phyloP scores from a whole-genome alignment of 2,329 filamentous ascomycete genomes.

The Trichoderma koningiopsis region DNA sequence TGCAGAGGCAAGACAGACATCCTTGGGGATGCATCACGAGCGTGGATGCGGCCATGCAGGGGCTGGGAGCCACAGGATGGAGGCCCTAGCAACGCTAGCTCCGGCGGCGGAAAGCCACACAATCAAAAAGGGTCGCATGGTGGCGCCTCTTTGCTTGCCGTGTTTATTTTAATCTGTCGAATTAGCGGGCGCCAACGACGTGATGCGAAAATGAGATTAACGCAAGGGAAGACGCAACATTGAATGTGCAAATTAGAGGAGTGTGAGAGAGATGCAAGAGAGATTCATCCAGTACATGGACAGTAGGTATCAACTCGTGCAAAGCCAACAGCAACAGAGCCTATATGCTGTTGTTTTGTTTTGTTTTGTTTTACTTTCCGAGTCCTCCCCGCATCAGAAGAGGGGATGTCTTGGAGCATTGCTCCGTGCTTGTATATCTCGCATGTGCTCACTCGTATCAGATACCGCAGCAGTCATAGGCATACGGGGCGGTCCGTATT shows the following conservation, averaged over 20 bases:
- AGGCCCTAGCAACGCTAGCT: neutral
- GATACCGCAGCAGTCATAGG: neutral
- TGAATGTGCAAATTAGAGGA: neutral
- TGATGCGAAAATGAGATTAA: neutral
- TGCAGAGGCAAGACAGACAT: slow-evolving; percentile 20
- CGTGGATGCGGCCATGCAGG: slow-evolving; percentile 18
- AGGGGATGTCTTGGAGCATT: neutral
- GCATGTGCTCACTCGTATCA: neutral
- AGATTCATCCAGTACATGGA: neutral
- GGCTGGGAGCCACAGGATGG: slow-evolving; percentile 10
- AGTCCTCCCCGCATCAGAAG: neutral
- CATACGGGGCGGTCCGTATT: neutral
- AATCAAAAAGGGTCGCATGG: slow-evolving; percentile 21
- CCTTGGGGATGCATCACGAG: slow-evolving; percentile 14
- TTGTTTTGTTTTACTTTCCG: neutral
- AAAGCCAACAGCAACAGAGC: neutral
- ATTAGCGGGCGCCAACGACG: neutral
- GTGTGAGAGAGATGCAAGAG: neutral
- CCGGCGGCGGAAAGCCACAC: slow-evolving; percentile 17
- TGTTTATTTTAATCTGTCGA: slow-evolving; percentile 25
- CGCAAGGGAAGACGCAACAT: neutral
- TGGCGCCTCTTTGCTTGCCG: slow-evolving; percentile 19
- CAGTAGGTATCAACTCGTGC: neutral
- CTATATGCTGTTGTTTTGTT: neutral
- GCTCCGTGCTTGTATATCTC: neutral